Evolutionary conservation across 352 stramenopile species (phyloP).

Genomic region (Phytophthora boehmeriae): DNA sequence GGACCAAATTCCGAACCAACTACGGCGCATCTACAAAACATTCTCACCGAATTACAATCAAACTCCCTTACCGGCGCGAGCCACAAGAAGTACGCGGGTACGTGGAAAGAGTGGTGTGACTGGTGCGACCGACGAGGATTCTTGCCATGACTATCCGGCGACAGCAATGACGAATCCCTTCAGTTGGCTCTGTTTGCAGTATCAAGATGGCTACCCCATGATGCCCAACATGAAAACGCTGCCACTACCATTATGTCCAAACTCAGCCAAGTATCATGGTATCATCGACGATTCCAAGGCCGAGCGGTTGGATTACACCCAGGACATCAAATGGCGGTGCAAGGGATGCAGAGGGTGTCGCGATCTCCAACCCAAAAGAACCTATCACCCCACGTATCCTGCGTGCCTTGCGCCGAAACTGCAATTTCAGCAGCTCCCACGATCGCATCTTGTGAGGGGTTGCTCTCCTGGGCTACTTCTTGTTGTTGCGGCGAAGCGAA

Average conservation of each 20-base stretch:
- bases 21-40: slow-evolving; percentile 11
- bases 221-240: too few relatives aligned
- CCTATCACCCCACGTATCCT: background rate
- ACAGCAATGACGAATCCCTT: too few relatives aligned
- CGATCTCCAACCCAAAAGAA: background rate
- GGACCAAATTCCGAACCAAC: background rate
- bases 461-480: background rate
- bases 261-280: background rate
- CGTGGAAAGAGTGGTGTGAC: slow-evolving; percentile 12
- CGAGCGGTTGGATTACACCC: background rate
- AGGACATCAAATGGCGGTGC: background rate
- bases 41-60: slow-evolving; percentile 9
- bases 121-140: too few relatives aligned
- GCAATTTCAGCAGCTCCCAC: background rate
- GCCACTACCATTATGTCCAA: background rate
- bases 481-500: background rate
- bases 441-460: background rate
- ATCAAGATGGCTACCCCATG: too few relatives aligned
- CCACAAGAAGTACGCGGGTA: slow-evolving; percentile 7
- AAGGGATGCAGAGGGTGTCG: background rate
- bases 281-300: background rate
- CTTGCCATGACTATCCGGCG: too few relatives aligned
- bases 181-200: too few relatives aligned
- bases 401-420: background rate
- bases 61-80: background rate